Percentiles rank a stretch among this genome's conserved stretches.
phyloP scores from a whole-genome alignment of 768 basidiomycete species.

The Sistotremastrum niveocremeum region DNA sequence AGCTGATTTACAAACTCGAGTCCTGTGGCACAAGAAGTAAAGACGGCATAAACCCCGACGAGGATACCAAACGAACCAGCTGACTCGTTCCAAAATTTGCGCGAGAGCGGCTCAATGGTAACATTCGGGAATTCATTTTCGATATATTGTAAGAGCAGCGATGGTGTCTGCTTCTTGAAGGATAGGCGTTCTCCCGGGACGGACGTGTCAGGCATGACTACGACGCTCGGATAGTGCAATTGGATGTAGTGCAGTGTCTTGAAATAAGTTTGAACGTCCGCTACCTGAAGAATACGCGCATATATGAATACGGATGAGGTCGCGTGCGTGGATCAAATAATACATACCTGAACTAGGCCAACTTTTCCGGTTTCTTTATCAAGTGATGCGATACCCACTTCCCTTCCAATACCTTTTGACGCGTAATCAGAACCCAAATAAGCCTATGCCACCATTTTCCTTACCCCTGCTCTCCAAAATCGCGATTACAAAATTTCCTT shows the following conservation, averaged over 20 bases:
- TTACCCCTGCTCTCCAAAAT: constrained; percentile 55
- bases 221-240: constrained; percentile 50
- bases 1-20: constrained; percentile 69
- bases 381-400: constrained; percentile 81
- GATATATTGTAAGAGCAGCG: constrained; percentile 59
- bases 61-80: constrained; percentile 33
- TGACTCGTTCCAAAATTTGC: constrained; percentile 79
- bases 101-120: constrained; percentile 52
- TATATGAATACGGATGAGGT: background rate
- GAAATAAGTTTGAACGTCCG: constrained; percentile 80
- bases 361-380: constrained; percentile 67
- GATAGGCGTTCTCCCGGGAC: constrained; percentile 31
- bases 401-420: constrained; percentile 43
- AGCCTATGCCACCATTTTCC: background rate
- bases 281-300: constrained; percentile 33
- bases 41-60: background rate
- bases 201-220: constrained; percentile 78
- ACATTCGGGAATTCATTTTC: constrained; percentile 59
- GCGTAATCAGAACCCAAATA: background rate
- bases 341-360: constrained; percentile 60
- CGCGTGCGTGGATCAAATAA: background rate
- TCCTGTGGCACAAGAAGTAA: constrained; percentile 27
- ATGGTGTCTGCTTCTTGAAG: constrained; percentile 23
- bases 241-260: constrained; percentile 83
- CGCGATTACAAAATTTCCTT: constrained; percentile 52